These are phyloP conservation scores for Neurospora sp. DNA, from an alignment of 2,329 filamentous ascomycete species.

Conservation along the genomic window DNA sequence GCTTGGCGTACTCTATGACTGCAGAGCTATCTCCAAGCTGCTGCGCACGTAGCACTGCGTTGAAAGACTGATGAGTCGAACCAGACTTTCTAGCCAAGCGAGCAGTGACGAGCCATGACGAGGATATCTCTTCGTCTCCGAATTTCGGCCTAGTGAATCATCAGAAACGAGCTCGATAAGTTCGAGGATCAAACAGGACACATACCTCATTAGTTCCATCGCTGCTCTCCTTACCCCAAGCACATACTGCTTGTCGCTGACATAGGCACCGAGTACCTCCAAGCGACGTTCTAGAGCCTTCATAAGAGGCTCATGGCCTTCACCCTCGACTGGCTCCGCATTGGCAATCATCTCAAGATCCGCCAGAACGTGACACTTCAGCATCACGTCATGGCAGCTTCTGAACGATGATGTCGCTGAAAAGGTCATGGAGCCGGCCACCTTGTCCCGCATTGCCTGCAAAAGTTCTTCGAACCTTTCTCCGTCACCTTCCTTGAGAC, in stretches of 20 bases:
- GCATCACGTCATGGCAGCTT: conserved; percentile 72
- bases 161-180: conserved; percentile 18
- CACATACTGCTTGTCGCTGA: conserved; percentile 88
- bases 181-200: conserved; percentile 12
- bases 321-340: conserved; percentile 30
- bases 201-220: conserved; percentile 68
- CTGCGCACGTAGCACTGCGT: conserved; percentile 82
- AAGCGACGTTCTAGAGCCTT: conserved; percentile 63
- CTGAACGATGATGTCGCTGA: conserved; percentile 74
- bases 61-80: conserved; percentile 80
- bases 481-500: conserved; percentile 42
- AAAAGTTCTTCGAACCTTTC: conserved; percentile 48
- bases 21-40: conserved; percentile 76
- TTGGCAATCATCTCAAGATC: conserved; percentile 73
- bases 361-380: conserved; percentile 77
- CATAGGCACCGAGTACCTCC: conserved; percentile 80
- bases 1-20: conserved; percentile 85
- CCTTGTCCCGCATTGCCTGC: conserved; percentile 54
- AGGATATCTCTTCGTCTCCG: conserved; percentile 64
- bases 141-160: conserved; percentile 43
- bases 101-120: conserved; percentile 77
- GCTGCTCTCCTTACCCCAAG: conserved; percentile 76
- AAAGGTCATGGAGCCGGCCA: conserved; percentile 65
- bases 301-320: conserved; percentile 33
- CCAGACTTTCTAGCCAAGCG: conserved; percentile 78